These are phyloP conservation scores for Ramalina peruviana DNA, from an alignment of 495 filamentous ascomycete species.

Conservation along the genomic window DNA sequence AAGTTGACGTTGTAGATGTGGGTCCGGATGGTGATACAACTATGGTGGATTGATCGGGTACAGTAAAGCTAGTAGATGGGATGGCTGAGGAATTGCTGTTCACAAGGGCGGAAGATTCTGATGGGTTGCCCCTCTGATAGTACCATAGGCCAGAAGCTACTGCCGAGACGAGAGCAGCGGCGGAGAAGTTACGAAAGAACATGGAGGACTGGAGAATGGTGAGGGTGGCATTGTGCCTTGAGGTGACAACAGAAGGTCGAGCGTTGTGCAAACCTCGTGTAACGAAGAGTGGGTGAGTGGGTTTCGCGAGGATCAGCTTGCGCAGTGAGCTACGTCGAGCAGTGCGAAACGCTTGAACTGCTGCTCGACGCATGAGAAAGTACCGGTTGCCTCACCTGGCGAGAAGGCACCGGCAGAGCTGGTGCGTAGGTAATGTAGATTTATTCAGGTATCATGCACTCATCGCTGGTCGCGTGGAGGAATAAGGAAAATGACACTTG, in stretches of 20 bases:
- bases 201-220: slow-evolving; percentile 39
- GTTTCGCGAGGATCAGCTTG: slow-evolving; percentile 32
- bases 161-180: slow-evolving; percentile 42
- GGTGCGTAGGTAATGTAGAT: too few relatives aligned
- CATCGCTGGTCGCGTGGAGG: too few relatives aligned
- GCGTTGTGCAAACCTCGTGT: slow-evolving; percentile 32
- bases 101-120: slow-evolving; percentile 16
- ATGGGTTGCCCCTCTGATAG: slow-evolving; percentile 28
- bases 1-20: slow-evolving; percentile 1
- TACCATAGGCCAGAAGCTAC: slow-evolving; percentile 56
- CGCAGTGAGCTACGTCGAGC: slow-evolving; percentile 43
- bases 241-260: slow-evolving; percentile 21
- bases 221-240: slow-evolving; percentile 23
- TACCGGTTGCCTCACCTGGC: neutral
- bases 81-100: slow-evolving; percentile 15
- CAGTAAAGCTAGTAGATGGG: slow-evolving; percentile 10
- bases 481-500: too few relatives aligned
- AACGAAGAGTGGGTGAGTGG: slow-evolving; percentile 25
- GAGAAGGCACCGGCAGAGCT: neutral
- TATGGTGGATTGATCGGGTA: slow-evolving; percentile 16
- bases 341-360: slow-evolving; percentile 46
- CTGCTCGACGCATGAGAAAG: slow-evolving; percentile 49
- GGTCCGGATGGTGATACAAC: neutral
- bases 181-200: slow-evolving; percentile 49
- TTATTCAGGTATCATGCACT: too few relatives aligned